A percentile compares a stretch with the other conserved stretches of the same genome.
Conservation (phyloP, 164 flowering plant genomes). For the Malania oleifera region DNA sequence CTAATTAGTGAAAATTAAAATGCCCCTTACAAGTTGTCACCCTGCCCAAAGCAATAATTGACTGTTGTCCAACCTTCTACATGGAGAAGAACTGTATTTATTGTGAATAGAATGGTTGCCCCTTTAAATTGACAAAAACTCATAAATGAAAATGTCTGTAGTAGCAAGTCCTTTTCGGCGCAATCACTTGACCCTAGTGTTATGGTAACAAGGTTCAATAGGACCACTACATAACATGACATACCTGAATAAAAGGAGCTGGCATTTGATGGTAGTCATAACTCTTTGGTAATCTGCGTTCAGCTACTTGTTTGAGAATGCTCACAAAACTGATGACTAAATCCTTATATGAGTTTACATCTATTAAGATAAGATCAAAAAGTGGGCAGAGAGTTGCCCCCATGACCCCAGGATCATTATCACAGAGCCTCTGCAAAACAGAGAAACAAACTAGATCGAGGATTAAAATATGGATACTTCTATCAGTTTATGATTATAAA, state of each 20-base stretch:
- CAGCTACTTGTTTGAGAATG: conserved; percentile 97
- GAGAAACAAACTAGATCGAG: conserved; percentile 3
- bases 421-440: conserved; percentile 75
- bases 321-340: conserved; percentile 78
- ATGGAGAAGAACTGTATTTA: no score
- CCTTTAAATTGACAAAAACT: no score
- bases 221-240: not conserved
- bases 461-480: not conserved
- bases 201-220: no score
- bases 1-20: no score
- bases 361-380: conserved; percentile 72
- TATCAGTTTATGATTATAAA: no score
- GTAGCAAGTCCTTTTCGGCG: no score
- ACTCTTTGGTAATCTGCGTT: conserved; percentile 80
- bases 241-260: conserved; percentile 96
- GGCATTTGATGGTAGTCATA: conserved; percentile 98
- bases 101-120: no score
- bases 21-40: no score
- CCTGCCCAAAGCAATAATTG: no score
- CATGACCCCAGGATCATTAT: conserved; percentile 99
- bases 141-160: no score
- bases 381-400: conserved; percentile 96
- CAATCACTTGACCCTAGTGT: no score
- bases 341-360: conserved; percentile 74
- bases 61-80: no score